These are phyloP conservation scores for Yarrowia osloensis DNA, from an alignment of 805 yeast species.

Conservation along the genomic window DNA sequence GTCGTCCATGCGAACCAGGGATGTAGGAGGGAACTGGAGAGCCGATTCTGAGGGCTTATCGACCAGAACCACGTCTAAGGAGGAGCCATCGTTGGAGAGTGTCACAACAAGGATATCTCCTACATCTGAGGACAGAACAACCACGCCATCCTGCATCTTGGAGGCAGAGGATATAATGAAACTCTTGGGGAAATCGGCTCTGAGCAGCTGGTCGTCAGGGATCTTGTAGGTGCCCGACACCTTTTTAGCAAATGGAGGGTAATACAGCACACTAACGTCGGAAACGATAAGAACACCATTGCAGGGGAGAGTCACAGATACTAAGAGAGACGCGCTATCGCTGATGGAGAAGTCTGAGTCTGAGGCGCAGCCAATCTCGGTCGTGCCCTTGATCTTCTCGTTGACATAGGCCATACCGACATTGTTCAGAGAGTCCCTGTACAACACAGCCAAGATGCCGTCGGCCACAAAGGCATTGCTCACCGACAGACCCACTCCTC, in stretches of 20 bases:
- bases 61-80: neutral
- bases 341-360: neutral
- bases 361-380: conserved; percentile 10
- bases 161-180: conserved; percentile 18
- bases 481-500: conserved; percentile 18
- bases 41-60: conserved; percentile 13
- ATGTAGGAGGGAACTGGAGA: conserved; percentile 18
- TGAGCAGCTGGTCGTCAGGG: conserved; percentile 8
- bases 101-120: conserved; percentile 22
- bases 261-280: conserved; percentile 11
- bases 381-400: neutral
- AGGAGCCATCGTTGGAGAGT: neutral
- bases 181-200: conserved; percentile 2
- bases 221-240: conserved; percentile 14
- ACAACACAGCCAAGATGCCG: conserved; percentile 12
- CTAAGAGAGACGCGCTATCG: conserved; percentile 5
- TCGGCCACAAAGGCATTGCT: conserved; percentile 17
- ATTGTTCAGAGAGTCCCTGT: conserved; percentile 14
- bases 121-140: conserved; percentile 9
- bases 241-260: conserved; percentile 1
- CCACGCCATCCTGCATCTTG: conserved; percentile 14
- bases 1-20: conserved; percentile 19
- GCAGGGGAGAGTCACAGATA: conserved; percentile 16
- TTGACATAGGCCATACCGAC: conserved; percentile 15
- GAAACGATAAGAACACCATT: conserved; percentile 8